Conservation (phyloP, 2,329 filamentous ascomycete species). For the Beauveria bassiana region DNA sequence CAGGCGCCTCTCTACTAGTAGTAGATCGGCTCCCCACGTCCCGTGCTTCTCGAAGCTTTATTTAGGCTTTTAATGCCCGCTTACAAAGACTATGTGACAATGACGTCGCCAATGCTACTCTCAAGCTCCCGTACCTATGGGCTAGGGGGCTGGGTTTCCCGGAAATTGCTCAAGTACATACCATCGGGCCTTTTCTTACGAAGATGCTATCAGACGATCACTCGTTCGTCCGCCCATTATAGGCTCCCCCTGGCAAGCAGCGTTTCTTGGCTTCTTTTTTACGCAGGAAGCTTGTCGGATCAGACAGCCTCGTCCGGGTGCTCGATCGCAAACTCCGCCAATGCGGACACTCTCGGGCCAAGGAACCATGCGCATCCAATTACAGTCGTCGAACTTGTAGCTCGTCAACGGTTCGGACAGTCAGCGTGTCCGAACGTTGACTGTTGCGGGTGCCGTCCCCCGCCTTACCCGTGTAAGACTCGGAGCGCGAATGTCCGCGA, state of each 20-base stretch:
- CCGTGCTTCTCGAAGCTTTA: too few relatives aligned
- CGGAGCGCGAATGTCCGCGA: background rate
- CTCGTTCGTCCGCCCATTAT: background rate
- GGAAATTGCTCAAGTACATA: too few relatives aligned
- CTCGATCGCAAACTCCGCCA: background rate
- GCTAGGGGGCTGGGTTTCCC: too few relatives aligned
- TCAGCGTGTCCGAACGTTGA: background rate
- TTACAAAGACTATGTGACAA: background rate
- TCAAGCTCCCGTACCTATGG: background rate
- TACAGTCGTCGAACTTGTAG: background rate
- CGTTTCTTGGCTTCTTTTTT: background rate
- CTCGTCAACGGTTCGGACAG: background rate
- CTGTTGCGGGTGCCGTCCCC: background rate
- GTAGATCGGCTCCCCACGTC: too few relatives aligned
- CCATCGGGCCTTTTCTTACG: too few relatives aligned
- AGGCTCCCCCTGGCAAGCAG: background rate
- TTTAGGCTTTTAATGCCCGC: background rate
- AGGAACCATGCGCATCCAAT: background rate
- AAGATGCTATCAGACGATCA: background rate
- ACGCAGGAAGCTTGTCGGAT: background rate
- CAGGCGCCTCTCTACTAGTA: too few relatives aligned
- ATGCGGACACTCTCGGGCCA: background rate
- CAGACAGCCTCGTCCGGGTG: background rate
- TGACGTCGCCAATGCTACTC: too few relatives aligned
- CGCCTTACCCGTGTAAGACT: background rate